Evolutionary conservation across 2,329 filamentous ascomycete species (phyloP).

Genomic region (Stagonosporopsis tanaceti): DNA sequence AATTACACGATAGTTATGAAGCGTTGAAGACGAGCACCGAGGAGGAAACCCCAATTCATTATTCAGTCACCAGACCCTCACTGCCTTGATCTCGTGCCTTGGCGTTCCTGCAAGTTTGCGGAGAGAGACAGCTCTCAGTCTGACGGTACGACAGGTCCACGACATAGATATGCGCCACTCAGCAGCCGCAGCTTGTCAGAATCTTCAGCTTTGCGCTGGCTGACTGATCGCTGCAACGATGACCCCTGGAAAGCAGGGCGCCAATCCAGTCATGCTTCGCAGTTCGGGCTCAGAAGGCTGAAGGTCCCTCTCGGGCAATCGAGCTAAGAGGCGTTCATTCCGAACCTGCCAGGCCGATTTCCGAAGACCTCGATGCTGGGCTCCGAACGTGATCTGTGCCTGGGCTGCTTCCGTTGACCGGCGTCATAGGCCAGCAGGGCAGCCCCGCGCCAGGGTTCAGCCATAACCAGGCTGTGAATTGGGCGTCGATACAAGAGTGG

Average conservation of each 20-base stretch:
- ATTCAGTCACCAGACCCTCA: background rate
- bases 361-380: slow-evolving; percentile 15
- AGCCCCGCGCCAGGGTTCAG: slow-evolving; percentile 29
- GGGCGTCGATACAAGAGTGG: slow-evolving; percentile 27
- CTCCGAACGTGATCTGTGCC: slow-evolving; percentile 12
- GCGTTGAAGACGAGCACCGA: slow-evolving; percentile 9
- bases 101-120: background rate
- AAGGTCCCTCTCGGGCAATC: background rate
- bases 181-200: slow-evolving; percentile 4
- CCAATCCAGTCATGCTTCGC: background rate
- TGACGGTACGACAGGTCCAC: slow-evolving; percentile 4
- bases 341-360: slow-evolving; percentile 11
- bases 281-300: slow-evolving; percentile 2
- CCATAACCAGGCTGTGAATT: slow-evolving; percentile 33
- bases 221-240: slow-evolving; percentile 5
- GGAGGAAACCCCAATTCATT: slow-evolving; percentile 24
- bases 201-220: slow-evolving; percentile 9
- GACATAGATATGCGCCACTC: slow-evolving; percentile 2
- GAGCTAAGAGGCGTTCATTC: slow-evolving; percentile 8
- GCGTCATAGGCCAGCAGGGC: slow-evolving; percentile 32
- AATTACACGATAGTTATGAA: slow-evolving; percentile 18
- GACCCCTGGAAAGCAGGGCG: background rate
- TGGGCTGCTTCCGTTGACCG: slow-evolving; percentile 8
- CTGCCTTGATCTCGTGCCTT: background rate
- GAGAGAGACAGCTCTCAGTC: background rate